A percentile compares a stretch with the other conserved stretches of the same genome.
Evolutionary conservation across 257 asterid species (phyloP).

Genomic region (Rauvolfia tetraphylla): DNA sequence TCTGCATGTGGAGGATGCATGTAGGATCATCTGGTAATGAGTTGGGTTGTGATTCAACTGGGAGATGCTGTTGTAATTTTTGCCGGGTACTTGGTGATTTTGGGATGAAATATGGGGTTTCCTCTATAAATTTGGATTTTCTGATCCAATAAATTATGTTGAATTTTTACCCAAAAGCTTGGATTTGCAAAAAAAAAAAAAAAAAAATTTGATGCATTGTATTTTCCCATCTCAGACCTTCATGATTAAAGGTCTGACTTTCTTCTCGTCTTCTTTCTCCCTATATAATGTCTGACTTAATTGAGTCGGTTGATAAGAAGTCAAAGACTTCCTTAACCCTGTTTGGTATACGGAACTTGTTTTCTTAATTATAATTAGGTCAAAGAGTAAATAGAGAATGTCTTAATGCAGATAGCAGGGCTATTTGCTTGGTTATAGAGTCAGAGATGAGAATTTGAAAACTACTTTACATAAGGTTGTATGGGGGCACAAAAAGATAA

Average conservation of each 20-base stretch:
- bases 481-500: background rate
- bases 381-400: background rate
- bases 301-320: background rate
- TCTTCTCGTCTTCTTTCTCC: background rate
- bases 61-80: background rate
- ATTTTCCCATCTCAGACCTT: background rate
- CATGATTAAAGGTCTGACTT: background rate
- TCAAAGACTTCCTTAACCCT: background rate
- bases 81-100: background rate
- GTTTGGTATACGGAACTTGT: background rate
- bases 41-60: background rate
- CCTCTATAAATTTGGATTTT: background rate
- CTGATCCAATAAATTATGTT: background rate
- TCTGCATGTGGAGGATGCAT: background rate
- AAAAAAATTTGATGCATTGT: background rate
- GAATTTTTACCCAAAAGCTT: background rate
- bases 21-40: background rate
- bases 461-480: background rate
- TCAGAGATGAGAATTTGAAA: background rate
- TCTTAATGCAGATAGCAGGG: background rate
- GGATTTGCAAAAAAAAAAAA: background rate
- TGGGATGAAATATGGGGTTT: background rate
- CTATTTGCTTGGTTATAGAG: background rate
- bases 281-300: background rate
- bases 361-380: background rate